These are phyloP conservation scores for Fusarium burgessii DNA, from an alignment of 2,329 filamentous ascomycete species.

Conservation along the genomic window DNA sequence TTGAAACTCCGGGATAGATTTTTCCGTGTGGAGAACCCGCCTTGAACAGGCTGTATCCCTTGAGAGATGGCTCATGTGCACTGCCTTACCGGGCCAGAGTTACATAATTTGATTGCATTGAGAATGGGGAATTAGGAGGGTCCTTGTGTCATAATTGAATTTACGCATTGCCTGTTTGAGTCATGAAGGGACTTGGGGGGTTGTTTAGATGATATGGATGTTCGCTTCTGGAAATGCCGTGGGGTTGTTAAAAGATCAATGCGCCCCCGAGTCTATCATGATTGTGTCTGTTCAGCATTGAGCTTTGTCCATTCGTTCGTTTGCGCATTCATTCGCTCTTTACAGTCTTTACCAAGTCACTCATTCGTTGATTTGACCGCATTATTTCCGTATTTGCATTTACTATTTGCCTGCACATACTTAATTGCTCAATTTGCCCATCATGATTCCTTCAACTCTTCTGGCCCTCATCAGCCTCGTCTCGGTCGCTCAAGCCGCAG, in stretches of 20 bases:
- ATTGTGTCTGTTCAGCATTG: neutral
- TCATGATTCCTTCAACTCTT: conserved; percentile 33
- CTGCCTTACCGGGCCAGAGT: neutral
- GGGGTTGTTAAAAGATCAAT: conserved; percentile 11
- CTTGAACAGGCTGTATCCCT: neutral
- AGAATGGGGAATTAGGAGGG: neutral
- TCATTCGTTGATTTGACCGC: neutral
- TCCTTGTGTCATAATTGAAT: neutral
- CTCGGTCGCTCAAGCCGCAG: conserved; percentile 32
- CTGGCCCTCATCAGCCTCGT: conserved; percentile 30
- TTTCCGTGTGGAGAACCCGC: neutral
- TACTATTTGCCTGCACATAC: neutral
- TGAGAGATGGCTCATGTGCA: neutral
- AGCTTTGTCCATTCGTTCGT: conserved; percentile 4
- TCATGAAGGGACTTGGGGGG: neutral
- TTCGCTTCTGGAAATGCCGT: neutral
- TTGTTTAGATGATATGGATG: neutral
- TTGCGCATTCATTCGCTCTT: neutral
- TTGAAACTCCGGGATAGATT: conserved; percentile 17
- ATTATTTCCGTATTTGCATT: neutral
- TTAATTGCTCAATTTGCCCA: neutral
- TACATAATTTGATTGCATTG: neutral
- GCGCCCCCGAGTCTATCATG: neutral
- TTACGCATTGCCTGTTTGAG: conserved; percentile 20
- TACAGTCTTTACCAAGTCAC: conserved; percentile 12